phyloP scores from a whole-genome alignment of 2,329 filamentous ascomycete genomes.

The Arthroderma uncinatum region DNA sequence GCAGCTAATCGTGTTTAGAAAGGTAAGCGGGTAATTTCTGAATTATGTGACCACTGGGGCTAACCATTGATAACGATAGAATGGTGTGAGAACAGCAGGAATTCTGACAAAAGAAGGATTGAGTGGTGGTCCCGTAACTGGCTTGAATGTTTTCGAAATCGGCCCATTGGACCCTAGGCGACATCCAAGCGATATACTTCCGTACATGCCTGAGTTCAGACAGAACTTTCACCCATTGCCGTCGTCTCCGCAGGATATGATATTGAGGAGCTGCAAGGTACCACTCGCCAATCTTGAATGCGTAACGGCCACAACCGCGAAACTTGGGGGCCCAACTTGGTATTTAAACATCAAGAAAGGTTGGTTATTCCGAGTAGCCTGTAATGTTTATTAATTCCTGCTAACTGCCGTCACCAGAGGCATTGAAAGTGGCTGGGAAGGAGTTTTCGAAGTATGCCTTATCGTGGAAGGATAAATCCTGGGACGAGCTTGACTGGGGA shows the following conservation, averaged over 20 bases:
- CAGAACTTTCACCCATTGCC: constrained; percentile 57
- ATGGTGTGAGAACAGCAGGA: constrained; percentile 71
- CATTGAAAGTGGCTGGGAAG: constrained; percentile 51
- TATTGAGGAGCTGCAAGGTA: constrained; percentile 56
- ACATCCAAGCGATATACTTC: constrained; percentile 73
- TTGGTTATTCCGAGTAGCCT: constrained; percentile 19
- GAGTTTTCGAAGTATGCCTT: constrained; percentile 58
- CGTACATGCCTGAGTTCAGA: constrained; percentile 64
- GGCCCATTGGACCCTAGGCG: constrained; percentile 55
- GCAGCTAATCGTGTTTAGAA: constrained; percentile 71
- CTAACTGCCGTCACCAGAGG: constrained; percentile 29
- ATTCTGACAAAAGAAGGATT: constrained; percentile 68
- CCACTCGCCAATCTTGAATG: constrained; percentile 72
- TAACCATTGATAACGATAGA: constrained; percentile 34
- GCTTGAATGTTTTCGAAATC: constrained; percentile 68
- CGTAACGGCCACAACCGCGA: constrained; percentile 58
- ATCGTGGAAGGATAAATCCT: constrained; percentile 62
- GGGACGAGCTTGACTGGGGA: constrained; percentile 74
- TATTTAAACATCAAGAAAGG: constrained; percentile 42
- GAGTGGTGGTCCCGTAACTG: constrained; percentile 54
- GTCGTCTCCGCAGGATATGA: constrained; percentile 54
- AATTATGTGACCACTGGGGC: not conserved
- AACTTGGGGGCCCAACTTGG: constrained; percentile 39
- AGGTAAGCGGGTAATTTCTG: constrained; percentile 27
- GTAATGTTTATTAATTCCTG: constrained; percentile 8